These are phyloP conservation scores for Citropsis articulata DNA, from an alignment of 345 rosid genomes.

Conservation along the genomic window DNA sequence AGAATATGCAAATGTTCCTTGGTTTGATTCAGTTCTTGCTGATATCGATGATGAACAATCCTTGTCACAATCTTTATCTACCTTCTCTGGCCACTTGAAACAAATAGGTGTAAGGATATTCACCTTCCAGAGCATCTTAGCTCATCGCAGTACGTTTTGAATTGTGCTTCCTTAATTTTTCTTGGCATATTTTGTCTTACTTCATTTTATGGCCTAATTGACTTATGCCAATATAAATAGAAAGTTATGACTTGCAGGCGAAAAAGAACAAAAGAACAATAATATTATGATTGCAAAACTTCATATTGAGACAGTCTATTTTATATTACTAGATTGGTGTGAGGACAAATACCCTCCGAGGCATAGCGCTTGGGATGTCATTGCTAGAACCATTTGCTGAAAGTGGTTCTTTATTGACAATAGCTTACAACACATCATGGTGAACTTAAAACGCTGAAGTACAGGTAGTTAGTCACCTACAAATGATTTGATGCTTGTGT, in stretches of 20 bases:
- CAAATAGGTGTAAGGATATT: slow-evolving; percentile 68
- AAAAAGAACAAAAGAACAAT: background rate
- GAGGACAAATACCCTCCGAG: slow-evolving; percentile 97
- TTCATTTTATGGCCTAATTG: background rate
- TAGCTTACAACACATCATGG: slow-evolving; percentile 95
- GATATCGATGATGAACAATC: slow-evolving; percentile 97
- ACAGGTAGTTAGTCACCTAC: slow-evolving; percentile 47
- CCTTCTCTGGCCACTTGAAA: slow-evolving; percentile 91
- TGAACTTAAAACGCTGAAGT: slow-evolving; percentile 87
- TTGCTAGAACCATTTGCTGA: slow-evolving; percentile 81
- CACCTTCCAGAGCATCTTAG: too few species aligned
- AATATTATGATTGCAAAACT: slow-evolving; percentile 10
- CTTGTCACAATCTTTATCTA: slow-evolving; percentile 82
- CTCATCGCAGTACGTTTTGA: slow-evolving; percentile 20
- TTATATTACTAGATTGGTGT: slow-evolving; percentile 68
- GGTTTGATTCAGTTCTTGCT: slow-evolving; percentile 92
- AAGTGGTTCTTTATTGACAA: slow-evolving; percentile 69
- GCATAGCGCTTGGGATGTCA: slow-evolving; percentile 94
- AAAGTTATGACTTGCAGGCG: background rate
- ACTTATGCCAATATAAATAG: background rate
- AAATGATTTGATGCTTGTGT: slow-evolving; percentile 8
- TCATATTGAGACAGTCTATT: background rate
- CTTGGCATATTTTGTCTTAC: background rate
- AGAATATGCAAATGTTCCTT: slow-evolving; percentile 81
- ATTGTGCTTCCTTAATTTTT: background rate